A percentile compares a stretch with the other conserved stretches of the same genome.
phyloP scores from a whole-genome alignment of 805 yeast species.

The Cyberlindnera nakhonratchasimensis region DNA sequence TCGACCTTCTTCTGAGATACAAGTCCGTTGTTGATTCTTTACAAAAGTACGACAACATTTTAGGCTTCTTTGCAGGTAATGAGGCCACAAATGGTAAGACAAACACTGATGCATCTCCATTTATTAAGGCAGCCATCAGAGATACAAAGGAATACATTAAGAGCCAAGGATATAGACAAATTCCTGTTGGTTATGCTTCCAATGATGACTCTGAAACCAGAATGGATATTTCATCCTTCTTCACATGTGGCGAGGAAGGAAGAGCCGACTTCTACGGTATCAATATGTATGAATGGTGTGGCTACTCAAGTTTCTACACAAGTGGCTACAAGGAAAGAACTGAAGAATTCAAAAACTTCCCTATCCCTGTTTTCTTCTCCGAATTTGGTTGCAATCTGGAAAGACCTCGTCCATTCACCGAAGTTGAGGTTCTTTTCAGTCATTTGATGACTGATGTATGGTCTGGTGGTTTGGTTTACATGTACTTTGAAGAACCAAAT shows the following conservation, averaged over 20 bases:
- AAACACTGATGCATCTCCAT: constrained; percentile 88
- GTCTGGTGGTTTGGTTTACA: constrained; percentile 85
- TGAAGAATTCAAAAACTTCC: constrained; percentile 55
- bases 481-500: constrained; percentile 78
- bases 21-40: constrained; percentile 77
- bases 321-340: constrained; percentile 71
- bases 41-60: constrained; percentile 70
- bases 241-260: constrained; percentile 73
- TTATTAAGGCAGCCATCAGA: constrained; percentile 93
- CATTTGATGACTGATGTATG: constrained; percentile 70
- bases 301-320: constrained; percentile 51
- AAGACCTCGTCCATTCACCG: constrained; percentile 68
- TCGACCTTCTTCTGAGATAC: constrained; percentile 70
- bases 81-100: constrained; percentile 86
- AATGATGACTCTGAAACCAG: constrained; percentile 86
- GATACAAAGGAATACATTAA: constrained; percentile 77
- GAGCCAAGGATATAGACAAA: constrained; percentile 59
- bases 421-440: constrained; percentile 62
- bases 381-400: constrained; percentile 76
- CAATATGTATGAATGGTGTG: constrained; percentile 90
- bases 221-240: constrained; percentile 74
- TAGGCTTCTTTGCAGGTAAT: constrained; percentile 97
- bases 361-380: constrained; percentile 73
- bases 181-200: constrained; percentile 94
- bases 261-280: constrained; percentile 76